phyloP scores from a whole-genome alignment of 106 monocot species.

The Acorus calamus region DNA sequence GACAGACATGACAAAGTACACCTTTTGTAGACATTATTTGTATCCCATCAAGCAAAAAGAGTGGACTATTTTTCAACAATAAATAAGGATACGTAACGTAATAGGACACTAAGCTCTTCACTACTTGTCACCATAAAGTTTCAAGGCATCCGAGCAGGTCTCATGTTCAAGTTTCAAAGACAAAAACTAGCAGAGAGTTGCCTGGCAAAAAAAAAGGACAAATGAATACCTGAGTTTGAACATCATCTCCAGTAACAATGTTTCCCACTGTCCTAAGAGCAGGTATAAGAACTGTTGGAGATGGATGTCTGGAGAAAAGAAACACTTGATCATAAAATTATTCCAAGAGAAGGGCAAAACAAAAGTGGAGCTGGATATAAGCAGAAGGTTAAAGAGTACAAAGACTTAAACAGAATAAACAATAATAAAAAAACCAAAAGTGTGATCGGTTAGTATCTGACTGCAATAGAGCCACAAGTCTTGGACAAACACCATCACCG shows the following conservation, averaged over 20 bases:
- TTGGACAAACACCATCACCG: slow-evolving; percentile 23
- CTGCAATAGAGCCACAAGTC: slow-evolving; percentile 32
- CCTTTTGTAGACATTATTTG: no score
- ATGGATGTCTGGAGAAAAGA: slow-evolving; percentile 18
- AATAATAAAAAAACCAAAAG: not conserved
- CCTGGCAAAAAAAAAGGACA: no score
- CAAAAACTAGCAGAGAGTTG: no score
- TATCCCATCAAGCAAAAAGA: not conserved
- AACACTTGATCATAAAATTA: not conserved
- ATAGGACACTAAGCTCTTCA: no score
- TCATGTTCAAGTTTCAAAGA: no score
- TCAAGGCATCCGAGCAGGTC: no score
- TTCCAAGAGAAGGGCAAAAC: not conserved
- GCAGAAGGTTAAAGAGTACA: not conserved
- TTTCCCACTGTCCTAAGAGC: slow-evolving; percentile 28
- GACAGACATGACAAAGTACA: no score
- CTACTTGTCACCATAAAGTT: no score
- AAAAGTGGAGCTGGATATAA: not conserved
- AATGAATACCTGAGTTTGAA: slow-evolving; percentile 37
- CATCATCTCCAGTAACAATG: slow-evolving; percentile 52
- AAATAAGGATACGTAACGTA: no score
- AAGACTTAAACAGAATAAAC: not conserved
- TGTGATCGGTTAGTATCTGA: slow-evolving; percentile 7
- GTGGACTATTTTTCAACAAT: not conserved
- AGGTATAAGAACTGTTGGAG: slow-evolving; percentile 25